Base-by-base conservation (phyloP, 1,284 basidiomycete species). In the Mycena citricolor region DNA sequence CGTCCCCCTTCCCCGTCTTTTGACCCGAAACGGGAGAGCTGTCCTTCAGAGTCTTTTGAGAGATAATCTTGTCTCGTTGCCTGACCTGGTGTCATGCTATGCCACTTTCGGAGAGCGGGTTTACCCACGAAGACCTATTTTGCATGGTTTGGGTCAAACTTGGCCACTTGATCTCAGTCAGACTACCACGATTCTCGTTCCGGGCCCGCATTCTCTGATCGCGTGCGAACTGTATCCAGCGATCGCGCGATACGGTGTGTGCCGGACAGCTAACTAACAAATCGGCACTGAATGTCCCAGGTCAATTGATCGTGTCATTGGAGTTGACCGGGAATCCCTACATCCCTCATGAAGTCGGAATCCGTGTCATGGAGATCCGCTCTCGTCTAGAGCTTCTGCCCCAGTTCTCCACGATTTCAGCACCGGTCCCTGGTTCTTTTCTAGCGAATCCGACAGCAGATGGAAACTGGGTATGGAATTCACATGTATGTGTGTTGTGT, bases 381-480 rank as follows among this genome's bases (percentile, higher is more conserved):
- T 42, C 40, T 4, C 21, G 32, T 4, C 6, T 39, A 14, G 5
- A 12, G 26, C 23, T 37, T 32, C 35, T 13, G 17, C 40, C 45
- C 8, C 1, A 17, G 7, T 47, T 30, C 25, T 29, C 29, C 13
- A 34, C 38, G 26, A 30, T 48, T 14, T 40, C 45, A 7, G 25
- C 39, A 1, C 35, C 32, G 6, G 11, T 7, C 1, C 30, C 34
- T 5, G 40, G 35, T 16, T 6, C 23, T 3, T 32, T 48, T 21
- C 46, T 48, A 16, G 7, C 36, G 20, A 10, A n/a, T 10, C 10
- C 10, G 26, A 10, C 26, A 29, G 1, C 17, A 21, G 2, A 8
- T 12, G 12, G n/a, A 5, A 13, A 14, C n/a, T 47, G 39, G 46
- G 43, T 22, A 14, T 48, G 46, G 46, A 48, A 48, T 13, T 25